These are phyloP conservation scores for Aureobasidium sp. DNA, from an alignment of 2,329 filamentous ascomycete genomes.

Conservation along the genomic window DNA sequence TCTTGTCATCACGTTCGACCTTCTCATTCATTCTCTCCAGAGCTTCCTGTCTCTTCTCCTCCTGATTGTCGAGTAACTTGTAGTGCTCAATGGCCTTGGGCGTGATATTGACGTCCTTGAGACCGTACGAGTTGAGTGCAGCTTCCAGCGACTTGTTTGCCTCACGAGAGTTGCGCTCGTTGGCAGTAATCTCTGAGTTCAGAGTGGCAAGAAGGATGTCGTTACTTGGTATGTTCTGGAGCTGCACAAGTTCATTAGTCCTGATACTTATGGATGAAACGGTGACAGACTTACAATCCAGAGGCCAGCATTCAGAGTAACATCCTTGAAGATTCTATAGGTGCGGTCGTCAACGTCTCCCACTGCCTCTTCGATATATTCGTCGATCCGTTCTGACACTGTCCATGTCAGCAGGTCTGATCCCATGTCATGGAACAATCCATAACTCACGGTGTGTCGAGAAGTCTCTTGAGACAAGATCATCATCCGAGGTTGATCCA, in stretches of 20 bases:
- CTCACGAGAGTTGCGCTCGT: neutral
- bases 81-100: neutral
- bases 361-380: neutral
- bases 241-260: neutral
- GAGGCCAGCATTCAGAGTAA: neutral
- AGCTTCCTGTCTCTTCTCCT: neutral
- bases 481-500: neutral
- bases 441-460: neutral
- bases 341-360: neutral
- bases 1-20: neutral
- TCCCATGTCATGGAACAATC: neutral
- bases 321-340: neutral
- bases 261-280: no score
- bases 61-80: neutral
- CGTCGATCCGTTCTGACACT: neutral
- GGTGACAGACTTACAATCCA: neutral
- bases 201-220: neutral
- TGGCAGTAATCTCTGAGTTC: neutral
- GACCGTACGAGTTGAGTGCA: neutral
- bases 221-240: neutral
- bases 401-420: neutral
- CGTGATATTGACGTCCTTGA: neutral
- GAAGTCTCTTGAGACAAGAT: neutral
- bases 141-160: neutral
- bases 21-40: neutral